Conservation (phyloP, 257 asterid species). For the Ilex aquifolium region DNA sequence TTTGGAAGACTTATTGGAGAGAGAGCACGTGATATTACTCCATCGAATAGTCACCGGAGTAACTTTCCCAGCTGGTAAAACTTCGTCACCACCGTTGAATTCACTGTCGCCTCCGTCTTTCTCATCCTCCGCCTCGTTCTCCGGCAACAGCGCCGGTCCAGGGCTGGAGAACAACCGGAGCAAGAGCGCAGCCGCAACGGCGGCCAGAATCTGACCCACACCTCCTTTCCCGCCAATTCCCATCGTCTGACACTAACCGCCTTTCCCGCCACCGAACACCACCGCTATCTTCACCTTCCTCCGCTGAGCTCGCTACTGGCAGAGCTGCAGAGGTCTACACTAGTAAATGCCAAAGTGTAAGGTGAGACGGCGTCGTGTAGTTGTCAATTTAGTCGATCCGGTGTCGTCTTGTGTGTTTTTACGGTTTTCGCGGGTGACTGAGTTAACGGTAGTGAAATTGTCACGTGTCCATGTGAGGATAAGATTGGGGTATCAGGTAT, state of each 20-base stretch:
- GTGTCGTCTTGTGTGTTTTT: no score
- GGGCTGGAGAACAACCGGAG: constrained; percentile 72
- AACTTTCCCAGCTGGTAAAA: constrained; percentile 47
- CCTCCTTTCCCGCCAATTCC: constrained; percentile 61
- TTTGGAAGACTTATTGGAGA: constrained; percentile 63
- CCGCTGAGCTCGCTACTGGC: no score
- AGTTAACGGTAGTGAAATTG: no score
- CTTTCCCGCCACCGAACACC: not conserved
- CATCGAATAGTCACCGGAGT: constrained; percentile 68
- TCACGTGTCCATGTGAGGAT: no score
- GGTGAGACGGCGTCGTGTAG: no score
- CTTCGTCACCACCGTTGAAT: constrained; percentile 8
- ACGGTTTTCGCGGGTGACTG: no score
- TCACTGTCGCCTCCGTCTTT: constrained; percentile 26
- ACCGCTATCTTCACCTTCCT: not conserved
- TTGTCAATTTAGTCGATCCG: no score
- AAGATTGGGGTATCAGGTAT: no score
- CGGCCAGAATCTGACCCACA: constrained; percentile 72
- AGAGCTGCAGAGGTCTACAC: no score
- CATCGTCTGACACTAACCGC: constrained; percentile 20
- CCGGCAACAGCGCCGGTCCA: constrained; percentile 53
- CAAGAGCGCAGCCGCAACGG: constrained; percentile 77
- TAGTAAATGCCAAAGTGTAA: no score
- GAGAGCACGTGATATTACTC: constrained; percentile 71
- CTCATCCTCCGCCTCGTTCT: constrained; percentile 26